Conservation (phyloP, 805 yeast species). For the Ogataea trehalophila region DNA sequence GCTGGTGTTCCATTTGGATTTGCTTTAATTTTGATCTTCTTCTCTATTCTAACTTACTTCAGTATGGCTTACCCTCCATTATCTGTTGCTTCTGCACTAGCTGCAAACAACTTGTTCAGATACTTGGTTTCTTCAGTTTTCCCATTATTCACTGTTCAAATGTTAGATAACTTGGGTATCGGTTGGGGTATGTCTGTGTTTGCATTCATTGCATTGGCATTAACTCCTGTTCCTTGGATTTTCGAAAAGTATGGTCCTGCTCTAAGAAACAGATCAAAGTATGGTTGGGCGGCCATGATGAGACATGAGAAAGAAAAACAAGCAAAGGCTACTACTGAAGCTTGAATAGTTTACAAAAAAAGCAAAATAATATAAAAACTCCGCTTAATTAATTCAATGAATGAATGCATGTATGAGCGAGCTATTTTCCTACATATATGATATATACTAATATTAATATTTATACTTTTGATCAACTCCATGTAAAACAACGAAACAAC, state of each 20-base stretch:
- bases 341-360: slow-evolving; percentile 1
- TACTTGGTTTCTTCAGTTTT: slow-evolving; percentile 72
- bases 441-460: too few species aligned
- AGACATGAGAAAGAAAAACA: slow-evolving; percentile 6
- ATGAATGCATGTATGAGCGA: background rate
- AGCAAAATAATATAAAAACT: too few species aligned
- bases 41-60: slow-evolving; percentile 64
- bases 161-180: slow-evolving; percentile 65
- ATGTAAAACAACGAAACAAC: too few species aligned
- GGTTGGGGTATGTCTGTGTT: slow-evolving; percentile 78
- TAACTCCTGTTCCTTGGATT: slow-evolving; percentile 73
- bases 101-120: slow-evolving; percentile 80
- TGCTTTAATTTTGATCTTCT: slow-evolving; percentile 67
- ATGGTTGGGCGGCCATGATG: slow-evolving; percentile 49
- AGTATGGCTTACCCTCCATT: slow-evolving; percentile 69
- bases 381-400: background rate
- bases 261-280: slow-evolving; percentile 52
- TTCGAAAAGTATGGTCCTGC: slow-evolving; percentile 54
- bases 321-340: slow-evolving; percentile 8
- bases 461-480: too few species aligned
- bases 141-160: slow-evolving; percentile 82
- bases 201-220: slow-evolving; percentile 59
- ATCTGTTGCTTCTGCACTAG: slow-evolving; percentile 79
- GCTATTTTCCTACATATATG: too few species aligned
- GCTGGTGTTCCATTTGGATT: slow-evolving; percentile 80